Evolutionary conservation across 2,329 filamentous ascomycete genomes (phyloP), one percentile per base, ranked within the genome.

Genomic region (Penicillium sp.): DNA sequence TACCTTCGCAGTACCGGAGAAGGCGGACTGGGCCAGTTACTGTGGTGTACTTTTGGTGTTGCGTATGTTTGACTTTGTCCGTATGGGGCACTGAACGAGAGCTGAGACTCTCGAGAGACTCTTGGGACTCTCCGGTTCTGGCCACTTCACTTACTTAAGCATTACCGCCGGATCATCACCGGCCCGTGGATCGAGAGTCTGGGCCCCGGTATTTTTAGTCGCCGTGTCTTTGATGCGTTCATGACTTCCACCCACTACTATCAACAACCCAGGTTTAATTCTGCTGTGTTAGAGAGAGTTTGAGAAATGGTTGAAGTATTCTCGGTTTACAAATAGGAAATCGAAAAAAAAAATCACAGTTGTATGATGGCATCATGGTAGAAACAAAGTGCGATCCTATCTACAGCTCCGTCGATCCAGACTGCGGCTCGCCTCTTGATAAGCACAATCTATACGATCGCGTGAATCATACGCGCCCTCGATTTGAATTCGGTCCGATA

Each of bases 401-500:
- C 30, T 19, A 44, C 17, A 6, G 13, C n/a, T 22, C 17, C 10
- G n/a, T 35, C 9, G 9, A 22, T 17, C 45, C 37, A 44, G 17
- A 24, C 37, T 24, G 28, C 33, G n/a, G 12, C 57, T 28, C 6
- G 13, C 38, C 50, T 59, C 30, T 47, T n/a, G 58, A 65, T 63
- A 69, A 61, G 60, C 57, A 60, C 61, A 17, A 49, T 28, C 44
- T n/a, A 28, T 49, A n/a, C 22, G 30, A 50, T 53, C 49, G 33
- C 42, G 37, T 47, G 40, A 47, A 13, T 5, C 6, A 37, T 37
- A 37, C 35, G 35, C 24, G 38, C 33, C 51, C 51, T 26, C 51
- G 44, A 65, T 69, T 70, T 59, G 2, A 60, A 66, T 69, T 62
- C 50, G 30, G 65, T 33, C 65, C 28, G 45, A 47, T 57, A 57